Base-by-base conservation (phyloP, 192 early-diverging fungal genomes). In the Rhizophagus sp. region DNA sequence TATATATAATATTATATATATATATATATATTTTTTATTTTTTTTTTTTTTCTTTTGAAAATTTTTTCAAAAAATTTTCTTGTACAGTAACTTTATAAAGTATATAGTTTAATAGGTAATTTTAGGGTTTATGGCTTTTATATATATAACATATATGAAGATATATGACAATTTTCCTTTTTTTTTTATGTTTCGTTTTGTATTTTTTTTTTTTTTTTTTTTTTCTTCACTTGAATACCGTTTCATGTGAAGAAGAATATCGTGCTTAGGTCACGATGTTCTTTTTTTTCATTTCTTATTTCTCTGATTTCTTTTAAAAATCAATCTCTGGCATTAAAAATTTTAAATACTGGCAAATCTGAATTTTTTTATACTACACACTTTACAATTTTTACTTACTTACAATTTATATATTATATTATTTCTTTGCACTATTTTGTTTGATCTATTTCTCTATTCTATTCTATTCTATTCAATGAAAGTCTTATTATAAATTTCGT, bases 11-110 rank as follows among this genome's bases (percentile, higher is more conserved):
- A 25, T 27, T 64, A 27, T 25, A 11, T 4, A 27, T 25, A 10
- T 12, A 30, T 22, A 65, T 24, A 65, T 7, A 30, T 65, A 13
- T 30, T 19, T 69, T 69, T 19, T 69, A 19, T 44, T 69, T 69
- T 25, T 65, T 1, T 12, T 19, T 41, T 69, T 9, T 69, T 25
- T 44, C 39, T 67, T 2, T 2, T 17, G 17, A 34, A 67, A 13
- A 44, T 30, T 30, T 30, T 30, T 30, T 30, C 27, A 30, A 30
- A 30, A 30, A 36, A 36, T 39, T 36, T 22, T 5, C 17, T 39
- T 69, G 67, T 69, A 69, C 67, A 69, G 33, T 69, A 69, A 69
- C 36, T 41, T 33, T 69, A 69, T 69, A 69, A 39, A 69, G 36
- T 39, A 39, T 69, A 69, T 65, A 65, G 64, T 30, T 65, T 65